Base-by-base conservation (phyloP, 495 filamentous ascomycete species). In the Aspergillus steynii region DNA sequence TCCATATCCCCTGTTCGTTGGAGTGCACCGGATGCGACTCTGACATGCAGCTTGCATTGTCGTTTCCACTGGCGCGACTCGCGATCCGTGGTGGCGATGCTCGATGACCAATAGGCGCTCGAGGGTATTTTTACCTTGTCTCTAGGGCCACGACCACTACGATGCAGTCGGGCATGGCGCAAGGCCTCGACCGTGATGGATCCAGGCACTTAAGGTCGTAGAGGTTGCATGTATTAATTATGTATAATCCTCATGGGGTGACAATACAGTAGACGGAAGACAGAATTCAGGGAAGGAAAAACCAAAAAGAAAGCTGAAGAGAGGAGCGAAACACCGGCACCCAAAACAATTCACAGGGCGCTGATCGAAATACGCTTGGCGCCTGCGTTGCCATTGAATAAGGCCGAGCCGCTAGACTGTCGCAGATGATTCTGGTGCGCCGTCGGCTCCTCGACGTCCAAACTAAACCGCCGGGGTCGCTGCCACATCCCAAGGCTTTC, bases 401-500 rank as follows among this genome's bases (percentile, higher is more conserved):
- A 53, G 4, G 69, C 70, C 29, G 65, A 68, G 14, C 72, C 72
- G 58, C 76, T 78, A 28, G 73, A 72, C 60, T 73, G 70, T 1
- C 76, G 66, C 49, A 78, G 58, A 61, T 76, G 74, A 47, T 78
- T 78, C 14, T 68, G 65, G 57, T 78, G 76, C 53, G 54, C 57
- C 53, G 68, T 69, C 48, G 69, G 47, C 51, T 76, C 76, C 49
- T 76, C 70, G 32, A 78, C 68, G 59, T 78, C 76, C 60, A 78
- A 60, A 53, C 73, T 77, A 37, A 78, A 78, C 29, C 76, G 73
- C 48, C 76, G 64, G 6, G 76, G 76, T 45, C 66, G 69, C 53
- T 74, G 69, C 76, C 76, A 78, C 58, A 77, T 63, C 28, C 76
- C 74, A 45, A 77, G 68, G 3, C 63, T 34, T 25, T 71, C 73